A percentile compares a stretch with the other conserved stretches of the same genome.
Conservation (phyloP, 108 stramenopile species). For the Cyclotella choctawhatcheeana region DNA sequence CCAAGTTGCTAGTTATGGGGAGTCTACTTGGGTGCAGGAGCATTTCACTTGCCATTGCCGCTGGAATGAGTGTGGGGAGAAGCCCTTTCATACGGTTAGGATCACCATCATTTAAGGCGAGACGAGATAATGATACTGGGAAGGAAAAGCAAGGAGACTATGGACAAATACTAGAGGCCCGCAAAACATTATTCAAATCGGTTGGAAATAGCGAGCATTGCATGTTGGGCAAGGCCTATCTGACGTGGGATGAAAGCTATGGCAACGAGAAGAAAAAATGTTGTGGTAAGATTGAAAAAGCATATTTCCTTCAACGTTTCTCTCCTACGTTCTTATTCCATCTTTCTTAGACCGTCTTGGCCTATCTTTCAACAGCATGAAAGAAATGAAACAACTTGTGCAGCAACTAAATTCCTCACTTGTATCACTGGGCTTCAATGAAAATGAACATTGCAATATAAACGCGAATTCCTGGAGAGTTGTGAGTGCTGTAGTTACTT, state of each 20-base stretch:
- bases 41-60: constrained; percentile 81
- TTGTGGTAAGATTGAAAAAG: constrained; percentile 39
- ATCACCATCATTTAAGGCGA: neutral
- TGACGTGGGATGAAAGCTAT: constrained; percentile 59
- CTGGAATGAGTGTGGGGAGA: constrained; percentile 78
- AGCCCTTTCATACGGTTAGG: constrained; percentile 80
- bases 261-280: constrained; percentile 52
- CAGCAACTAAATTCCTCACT: constrained; percentile 74
- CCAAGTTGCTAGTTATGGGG: constrained; percentile 84
- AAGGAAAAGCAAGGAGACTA: constrained; percentile 21
- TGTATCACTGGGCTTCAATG: constrained; percentile 53
- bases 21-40: constrained; percentile 79
- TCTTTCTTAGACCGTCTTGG: constrained; percentile 57
- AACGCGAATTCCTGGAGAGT: constrained; percentile 76
- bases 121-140: constrained; percentile 4
- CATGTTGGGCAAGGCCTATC: constrained; percentile 71
- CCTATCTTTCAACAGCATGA: constrained; percentile 69
- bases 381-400: constrained; percentile 76
- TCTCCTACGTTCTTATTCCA: neutral
- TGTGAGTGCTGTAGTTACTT: constrained; percentile 70
- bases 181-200: constrained; percentile 61
- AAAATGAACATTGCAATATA: constrained; percentile 59
- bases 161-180: constrained; percentile 54
- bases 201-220: constrained; percentile 88
- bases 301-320: neutral